Conservation (phyloP, 2,329 filamentous ascomycete species). For the Leptographium radiaticola region DNA sequence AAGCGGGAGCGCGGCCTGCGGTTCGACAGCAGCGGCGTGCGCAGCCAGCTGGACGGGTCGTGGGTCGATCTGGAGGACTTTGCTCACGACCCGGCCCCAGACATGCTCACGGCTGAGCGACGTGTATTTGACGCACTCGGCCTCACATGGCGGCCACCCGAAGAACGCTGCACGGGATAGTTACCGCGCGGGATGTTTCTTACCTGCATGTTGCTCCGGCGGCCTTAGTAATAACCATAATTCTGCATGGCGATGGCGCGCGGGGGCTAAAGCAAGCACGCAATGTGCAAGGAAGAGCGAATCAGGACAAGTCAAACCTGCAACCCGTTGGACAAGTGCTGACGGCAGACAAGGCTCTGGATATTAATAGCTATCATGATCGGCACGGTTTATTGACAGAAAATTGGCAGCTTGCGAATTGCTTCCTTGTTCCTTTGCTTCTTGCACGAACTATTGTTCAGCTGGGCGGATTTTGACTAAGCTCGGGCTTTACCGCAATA, state of each 20-base stretch:
- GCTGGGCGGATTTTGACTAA: too few relatives aligned
- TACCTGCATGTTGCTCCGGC: neutral
- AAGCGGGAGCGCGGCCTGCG: constrained; percentile 62
- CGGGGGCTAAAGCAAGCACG: neutral
- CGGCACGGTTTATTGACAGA: too few relatives aligned
- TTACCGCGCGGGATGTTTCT: neutral
- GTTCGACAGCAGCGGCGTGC: constrained; percentile 83
- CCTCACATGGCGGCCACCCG: constrained; percentile 51
- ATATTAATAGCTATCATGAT: too few relatives aligned
- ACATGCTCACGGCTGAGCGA: constrained; percentile 63
- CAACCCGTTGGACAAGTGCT: neutral
- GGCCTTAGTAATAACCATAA: too few relatives aligned
- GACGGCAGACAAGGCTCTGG: neutral
- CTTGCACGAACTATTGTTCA: too few relatives aligned
- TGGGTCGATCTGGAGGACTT: constrained; percentile 61
- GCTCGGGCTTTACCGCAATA: too few relatives aligned
- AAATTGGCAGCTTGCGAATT: too few relatives aligned
- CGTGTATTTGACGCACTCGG: constrained; percentile 68
- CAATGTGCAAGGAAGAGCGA: neutral
- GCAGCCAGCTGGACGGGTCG: constrained; percentile 49
- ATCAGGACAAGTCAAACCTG: neutral
- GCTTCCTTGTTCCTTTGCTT: too few relatives aligned
- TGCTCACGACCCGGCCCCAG: constrained; percentile 34
- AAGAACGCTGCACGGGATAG: constrained; percentile 55
- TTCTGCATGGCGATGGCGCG: neutral